Conservation (phyloP, 352 stramenopile genomes). For the Phytophthora fragariae region DNA sequence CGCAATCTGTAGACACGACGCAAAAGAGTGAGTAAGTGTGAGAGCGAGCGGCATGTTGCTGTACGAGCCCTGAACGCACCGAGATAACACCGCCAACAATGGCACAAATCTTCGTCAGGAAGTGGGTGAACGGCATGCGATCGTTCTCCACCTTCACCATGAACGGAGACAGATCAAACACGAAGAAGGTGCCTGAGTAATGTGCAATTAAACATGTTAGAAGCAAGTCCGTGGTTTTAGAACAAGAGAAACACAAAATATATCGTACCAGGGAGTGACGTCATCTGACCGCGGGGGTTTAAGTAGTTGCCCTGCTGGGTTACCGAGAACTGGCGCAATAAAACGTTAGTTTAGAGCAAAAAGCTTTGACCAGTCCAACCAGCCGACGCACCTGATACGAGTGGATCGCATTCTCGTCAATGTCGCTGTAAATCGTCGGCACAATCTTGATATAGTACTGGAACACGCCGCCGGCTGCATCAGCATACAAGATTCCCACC, state of each 20-base stretch:
- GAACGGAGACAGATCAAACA: conserved; percentile 88
- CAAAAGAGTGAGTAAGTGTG: neutral
- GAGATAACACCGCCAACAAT: conserved; percentile 87
- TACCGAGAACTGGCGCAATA: conserved; percentile 68
- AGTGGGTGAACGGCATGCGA: conserved; percentile 82
- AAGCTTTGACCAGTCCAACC: neutral
- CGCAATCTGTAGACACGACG: conserved; percentile 64
- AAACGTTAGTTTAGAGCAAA: neutral
- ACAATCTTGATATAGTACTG: conserved; percentile 92
- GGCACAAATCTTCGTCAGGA: conserved; percentile 86
- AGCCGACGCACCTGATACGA: conserved; percentile 67
- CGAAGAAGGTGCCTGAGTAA: conserved; percentile 75
- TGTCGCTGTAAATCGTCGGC: conserved; percentile 86
- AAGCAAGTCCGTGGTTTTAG: no score
- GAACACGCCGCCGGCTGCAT: conserved; percentile 75
- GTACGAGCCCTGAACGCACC: conserved; percentile 44
- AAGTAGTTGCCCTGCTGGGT: conserved; percentile 86
- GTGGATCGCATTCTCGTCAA: conserved; percentile 59
- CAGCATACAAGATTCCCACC: conserved; percentile 11
- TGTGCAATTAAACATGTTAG: no score
- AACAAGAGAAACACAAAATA: neutral
- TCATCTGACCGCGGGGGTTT: conserved; percentile 69
- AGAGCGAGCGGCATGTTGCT: neutral
- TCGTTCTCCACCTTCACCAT: conserved; percentile 90
- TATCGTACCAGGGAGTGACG: conserved; percentile 63